A percentile compares a stretch with the other conserved stretches of the same genome.
Conservation (phyloP, 192 early-diverging fungal genomes). For the Coemansia sp. region DNA sequence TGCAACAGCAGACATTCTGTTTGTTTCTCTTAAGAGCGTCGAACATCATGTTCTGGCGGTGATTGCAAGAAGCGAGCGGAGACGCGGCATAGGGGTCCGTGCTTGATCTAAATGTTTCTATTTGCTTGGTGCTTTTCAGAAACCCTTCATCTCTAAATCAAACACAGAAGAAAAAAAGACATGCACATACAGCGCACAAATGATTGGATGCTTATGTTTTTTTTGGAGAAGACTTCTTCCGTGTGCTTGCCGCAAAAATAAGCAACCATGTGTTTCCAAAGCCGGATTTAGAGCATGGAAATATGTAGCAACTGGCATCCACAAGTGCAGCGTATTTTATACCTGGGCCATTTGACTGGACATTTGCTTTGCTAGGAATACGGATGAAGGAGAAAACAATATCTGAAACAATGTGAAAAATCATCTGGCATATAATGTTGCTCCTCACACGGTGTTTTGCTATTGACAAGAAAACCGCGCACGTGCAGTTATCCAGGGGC, state of each 20-base stretch:
- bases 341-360: slow-evolving; percentile 9
- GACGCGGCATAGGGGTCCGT: not conserved
- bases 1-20: too few relatives aligned
- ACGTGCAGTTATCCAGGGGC: slow-evolving; percentile 14
- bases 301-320: not conserved
- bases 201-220: not conserved
- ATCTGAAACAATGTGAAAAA: slow-evolving; percentile 7
- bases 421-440: not conserved
- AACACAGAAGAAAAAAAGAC: not conserved
- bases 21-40: too few relatives aligned
- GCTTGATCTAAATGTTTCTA: not conserved
- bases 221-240: not conserved
- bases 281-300: not conserved
- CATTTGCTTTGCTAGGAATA: not conserved
- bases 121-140: not conserved
- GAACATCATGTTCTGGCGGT: not conserved
- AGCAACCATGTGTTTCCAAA: not conserved
- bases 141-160: not conserved
- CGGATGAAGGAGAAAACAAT: not conserved
- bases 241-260: not conserved
- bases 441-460: not conserved
- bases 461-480: not conserved
- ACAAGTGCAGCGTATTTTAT: not conserved
- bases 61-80: not conserved
- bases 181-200: not conserved